Percentiles rank a stretch among this genome's conserved stretches.
phyloP scores from a whole-genome alignment of 495 filamentous ascomycete species.

The Neurospora terricola region DNA sequence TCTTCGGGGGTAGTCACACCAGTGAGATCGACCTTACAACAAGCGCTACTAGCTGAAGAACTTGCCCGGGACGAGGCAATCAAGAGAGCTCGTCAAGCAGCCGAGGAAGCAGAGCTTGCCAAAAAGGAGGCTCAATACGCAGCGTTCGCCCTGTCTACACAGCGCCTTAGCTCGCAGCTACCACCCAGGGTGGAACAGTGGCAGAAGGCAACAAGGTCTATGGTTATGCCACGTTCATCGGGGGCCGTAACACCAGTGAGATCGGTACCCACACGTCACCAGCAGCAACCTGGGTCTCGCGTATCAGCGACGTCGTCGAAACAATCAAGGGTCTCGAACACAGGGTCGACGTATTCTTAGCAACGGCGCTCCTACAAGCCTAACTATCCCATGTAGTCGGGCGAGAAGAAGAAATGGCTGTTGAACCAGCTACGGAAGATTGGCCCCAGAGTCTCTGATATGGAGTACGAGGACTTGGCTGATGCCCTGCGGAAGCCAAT shows the following conservation, averaged over 20 bases:
- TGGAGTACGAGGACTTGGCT: not conserved
- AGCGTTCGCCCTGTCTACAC: not conserved
- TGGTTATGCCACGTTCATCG: not conserved
- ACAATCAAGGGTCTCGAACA: not conserved
- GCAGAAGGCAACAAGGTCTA: not conserved
- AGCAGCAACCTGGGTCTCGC: not conserved
- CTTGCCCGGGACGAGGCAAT: not conserved
- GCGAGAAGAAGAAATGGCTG: not conserved
- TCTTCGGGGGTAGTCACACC: not conserved
- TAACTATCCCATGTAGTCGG: not conserved
- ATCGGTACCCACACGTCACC: not conserved
- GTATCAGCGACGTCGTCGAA: not conserved
- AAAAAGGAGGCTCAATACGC: not conserved
- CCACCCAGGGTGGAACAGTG: not conserved
- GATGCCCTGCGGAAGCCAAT: not conserved
- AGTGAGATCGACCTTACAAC: not conserved
- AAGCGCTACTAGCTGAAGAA: not conserved
- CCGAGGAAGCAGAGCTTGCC: not conserved
- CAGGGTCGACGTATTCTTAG: not conserved
- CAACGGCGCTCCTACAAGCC: not conserved
- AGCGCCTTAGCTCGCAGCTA: not conserved
- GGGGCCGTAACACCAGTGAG: not conserved
- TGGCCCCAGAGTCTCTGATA: not conserved
- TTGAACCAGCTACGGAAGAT: not conserved
- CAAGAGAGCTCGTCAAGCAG: not conserved